Conservation (phyloP, 2,329 filamentous ascomycete species). For the Pestalotiopsis sp. region DNA sequence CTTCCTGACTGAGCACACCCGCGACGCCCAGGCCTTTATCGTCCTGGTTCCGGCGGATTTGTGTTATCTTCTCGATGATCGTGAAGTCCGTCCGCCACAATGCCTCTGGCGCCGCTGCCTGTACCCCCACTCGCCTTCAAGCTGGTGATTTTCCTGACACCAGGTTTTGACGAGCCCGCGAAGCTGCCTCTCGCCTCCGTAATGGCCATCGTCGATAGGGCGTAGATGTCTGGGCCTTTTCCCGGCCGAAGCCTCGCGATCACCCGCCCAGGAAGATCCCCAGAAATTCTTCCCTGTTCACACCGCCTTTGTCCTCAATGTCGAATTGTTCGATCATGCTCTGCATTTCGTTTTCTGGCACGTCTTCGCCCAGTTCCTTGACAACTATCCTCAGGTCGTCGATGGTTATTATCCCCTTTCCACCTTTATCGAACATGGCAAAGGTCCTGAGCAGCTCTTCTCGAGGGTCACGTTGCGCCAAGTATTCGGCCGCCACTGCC, state of each 20-base stretch:
- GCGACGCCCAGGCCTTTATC: neutral
- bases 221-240: neutral
- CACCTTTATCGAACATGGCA: constrained; percentile 87
- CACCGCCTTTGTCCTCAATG: constrained; percentile 85
- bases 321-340: constrained; percentile 99
- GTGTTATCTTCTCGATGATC: neutral
- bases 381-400: constrained; percentile 87
- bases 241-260: constrained; percentile 9
- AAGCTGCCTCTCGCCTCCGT: neutral
- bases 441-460: constrained; percentile 94
- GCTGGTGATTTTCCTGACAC: neutral
- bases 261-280: constrained; percentile 49
- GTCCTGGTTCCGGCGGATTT: neutral
- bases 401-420: constrained; percentile 88
- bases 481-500: constrained; percentile 76
- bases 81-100: neutral
- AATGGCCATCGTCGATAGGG: neutral
- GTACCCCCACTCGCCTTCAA: neutral
- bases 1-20: neutral
- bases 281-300: constrained; percentile 70
- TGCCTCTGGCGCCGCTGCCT: neutral
- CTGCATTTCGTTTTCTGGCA: constrained; percentile 88
- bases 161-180: neutral
- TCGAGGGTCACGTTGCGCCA: constrained; percentile 79
- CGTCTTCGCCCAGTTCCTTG: constrained; percentile 86